These are phyloP conservation scores for Gossypium ekmanianum DNA, from an alignment of 345 rosid species.

Conservation along the genomic window DNA sequence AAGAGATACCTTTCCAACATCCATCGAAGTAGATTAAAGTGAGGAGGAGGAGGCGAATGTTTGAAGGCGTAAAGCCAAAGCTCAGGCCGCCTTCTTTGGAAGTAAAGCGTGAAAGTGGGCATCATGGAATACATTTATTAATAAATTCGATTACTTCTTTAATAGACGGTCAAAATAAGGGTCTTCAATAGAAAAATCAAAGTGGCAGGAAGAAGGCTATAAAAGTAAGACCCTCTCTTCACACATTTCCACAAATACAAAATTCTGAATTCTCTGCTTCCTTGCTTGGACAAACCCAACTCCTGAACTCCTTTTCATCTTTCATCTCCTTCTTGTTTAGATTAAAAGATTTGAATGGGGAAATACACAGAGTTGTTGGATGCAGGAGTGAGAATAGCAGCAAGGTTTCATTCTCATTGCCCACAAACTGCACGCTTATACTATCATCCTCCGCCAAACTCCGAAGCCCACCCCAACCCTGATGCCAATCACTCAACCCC, in stretches of 20 bases:
- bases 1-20: too few relatives aligned
- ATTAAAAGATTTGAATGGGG: constrained; percentile 26
- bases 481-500: not conserved
- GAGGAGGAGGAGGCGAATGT: too few relatives aligned
- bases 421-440: constrained; percentile 59
- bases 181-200: too few relatives aligned
- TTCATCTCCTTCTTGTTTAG: too few relatives aligned
- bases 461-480: not conserved
- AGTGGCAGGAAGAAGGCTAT: too few relatives aligned
- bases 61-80: too few relatives aligned
- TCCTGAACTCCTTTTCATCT: not conserved
- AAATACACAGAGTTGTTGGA: constrained; percentile 50
- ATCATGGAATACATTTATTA: too few relatives aligned
- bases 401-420: constrained; percentile 59
- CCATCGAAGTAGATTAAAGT: too few relatives aligned
- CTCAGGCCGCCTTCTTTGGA: too few relatives aligned
- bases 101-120: too few relatives aligned
- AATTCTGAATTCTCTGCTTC: not conserved
- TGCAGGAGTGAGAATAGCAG: constrained; percentile 41
- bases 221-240: not conserved
- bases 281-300: not conserved
- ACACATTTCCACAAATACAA: not conserved
- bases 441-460: constrained; percentile 51
- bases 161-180: too few relatives aligned
- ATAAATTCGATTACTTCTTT: too few relatives aligned